phyloP scores from a whole-genome alignment of 345 rosid species.

The Eucalyptus coolabah region DNA sequence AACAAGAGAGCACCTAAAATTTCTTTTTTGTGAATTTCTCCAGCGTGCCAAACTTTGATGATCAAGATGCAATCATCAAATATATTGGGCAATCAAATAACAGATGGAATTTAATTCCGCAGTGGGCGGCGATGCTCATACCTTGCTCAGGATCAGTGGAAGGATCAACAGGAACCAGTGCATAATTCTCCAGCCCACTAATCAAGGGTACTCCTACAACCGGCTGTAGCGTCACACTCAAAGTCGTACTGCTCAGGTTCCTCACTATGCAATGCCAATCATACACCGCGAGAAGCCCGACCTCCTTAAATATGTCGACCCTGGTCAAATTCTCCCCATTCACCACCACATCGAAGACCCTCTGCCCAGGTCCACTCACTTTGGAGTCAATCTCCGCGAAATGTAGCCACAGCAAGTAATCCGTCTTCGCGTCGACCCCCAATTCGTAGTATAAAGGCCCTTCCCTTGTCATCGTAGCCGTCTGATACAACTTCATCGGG shows the following conservation, averaged over 20 bases:
- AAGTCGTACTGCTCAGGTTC: constrained; percentile 47
- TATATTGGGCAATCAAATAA: background rate
- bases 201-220: constrained; percentile 54
- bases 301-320: constrained; percentile 52
- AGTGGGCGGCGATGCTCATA: background rate
- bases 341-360: constrained; percentile 75
- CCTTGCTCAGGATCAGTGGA: constrained; percentile 83
- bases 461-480: constrained; percentile 28
- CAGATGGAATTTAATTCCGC: background rate
- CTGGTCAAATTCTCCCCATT: constrained; percentile 53
- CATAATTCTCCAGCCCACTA: constrained; percentile 86
- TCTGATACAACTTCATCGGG: constrained; percentile 83
- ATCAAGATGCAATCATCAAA: background rate
- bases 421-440: constrained; percentile 75
- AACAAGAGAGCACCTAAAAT: background rate
- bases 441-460: constrained; percentile 46
- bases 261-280: constrained; percentile 37
- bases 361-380: constrained; percentile 42
- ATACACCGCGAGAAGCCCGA: constrained; percentile 57
- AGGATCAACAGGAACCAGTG: constrained; percentile 70
- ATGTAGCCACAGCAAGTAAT: constrained; percentile 88
- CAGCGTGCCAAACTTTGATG: background rate
- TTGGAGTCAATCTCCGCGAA: constrained; percentile 84
- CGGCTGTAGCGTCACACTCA: constrained; percentile 53
- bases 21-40: background rate